A percentile compares a stretch with the other conserved stretches of the same genome.
Conservation (phyloP, 1,284 basidiomycete species). For the Marasmius fiardii region DNA sequence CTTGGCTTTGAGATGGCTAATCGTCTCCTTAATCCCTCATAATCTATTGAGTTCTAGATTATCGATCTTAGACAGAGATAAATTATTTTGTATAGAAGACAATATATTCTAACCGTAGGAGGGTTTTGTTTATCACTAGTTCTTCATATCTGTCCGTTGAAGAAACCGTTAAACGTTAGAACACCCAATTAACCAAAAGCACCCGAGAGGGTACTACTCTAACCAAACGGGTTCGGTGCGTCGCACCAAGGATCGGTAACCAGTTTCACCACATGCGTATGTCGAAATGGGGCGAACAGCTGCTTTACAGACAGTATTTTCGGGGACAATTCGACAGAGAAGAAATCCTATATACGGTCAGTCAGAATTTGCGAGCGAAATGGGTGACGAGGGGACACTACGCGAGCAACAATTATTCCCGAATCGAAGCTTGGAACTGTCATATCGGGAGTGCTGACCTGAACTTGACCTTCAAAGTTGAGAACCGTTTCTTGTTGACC, state of each 20-base stretch:
- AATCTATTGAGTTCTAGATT: not conserved
- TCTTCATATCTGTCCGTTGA: no score
- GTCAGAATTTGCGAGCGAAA: not conserved
- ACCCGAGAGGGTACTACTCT: not conserved
- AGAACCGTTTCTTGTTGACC: constrained; percentile 1
- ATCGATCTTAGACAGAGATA: no score
- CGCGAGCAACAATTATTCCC: constrained; percentile 7
- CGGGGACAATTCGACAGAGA: constrained; percentile 10
- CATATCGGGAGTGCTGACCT: constrained; percentile 2
- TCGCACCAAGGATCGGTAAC: constrained; percentile 12
- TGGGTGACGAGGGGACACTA: not conserved
- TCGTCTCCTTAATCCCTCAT: constrained; percentile 49
- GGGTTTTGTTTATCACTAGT: no score
- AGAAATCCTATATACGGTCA: constrained; percentile 7
- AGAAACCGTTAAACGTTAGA: no score
- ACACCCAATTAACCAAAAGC: no score
- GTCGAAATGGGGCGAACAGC: constrained; percentile 7
- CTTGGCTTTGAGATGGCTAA: constrained; percentile 89
- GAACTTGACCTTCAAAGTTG: constrained; percentile 11
- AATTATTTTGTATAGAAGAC: not conserved
- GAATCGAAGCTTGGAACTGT: constrained; percentile 7
- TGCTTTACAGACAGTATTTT: not conserved
- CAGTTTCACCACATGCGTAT: constrained; percentile 9
- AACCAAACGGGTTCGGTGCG: not conserved
- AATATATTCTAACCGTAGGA: not conserved